phyloP scores from a whole-genome alignment of 768 basidiomycete species.

The Lactarius deliciosus region DNA sequence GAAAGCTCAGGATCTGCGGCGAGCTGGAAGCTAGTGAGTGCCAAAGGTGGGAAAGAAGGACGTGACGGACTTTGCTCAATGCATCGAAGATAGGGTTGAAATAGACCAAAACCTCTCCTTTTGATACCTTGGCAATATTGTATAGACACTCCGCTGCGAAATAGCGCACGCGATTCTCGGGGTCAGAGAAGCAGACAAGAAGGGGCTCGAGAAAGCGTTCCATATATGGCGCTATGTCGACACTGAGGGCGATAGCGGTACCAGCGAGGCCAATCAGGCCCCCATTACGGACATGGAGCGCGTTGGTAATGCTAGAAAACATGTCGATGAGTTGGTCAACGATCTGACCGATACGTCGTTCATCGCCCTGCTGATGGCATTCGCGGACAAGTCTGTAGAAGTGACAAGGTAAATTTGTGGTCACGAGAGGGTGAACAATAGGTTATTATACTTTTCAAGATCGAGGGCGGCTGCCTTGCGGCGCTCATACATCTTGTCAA shows the following conservation, averaged over 20 bases:
- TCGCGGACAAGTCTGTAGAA: slow-evolving; percentile 76
- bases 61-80: slow-evolving; percentile 79
- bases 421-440: slow-evolving; percentile 1
- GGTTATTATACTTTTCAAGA: slow-evolving; percentile 75
- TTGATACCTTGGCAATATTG: slow-evolving; percentile 96
- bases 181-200: slow-evolving; percentile 88
- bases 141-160: slow-evolving; percentile 98
- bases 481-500: slow-evolving; percentile 96
- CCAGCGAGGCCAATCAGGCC: slow-evolving; percentile 95
- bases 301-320: slow-evolving; percentile 80
- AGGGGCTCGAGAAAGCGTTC: slow-evolving; percentile 88
- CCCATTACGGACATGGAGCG: slow-evolving; percentile 88
- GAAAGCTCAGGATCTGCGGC: slow-evolving; percentile 94
- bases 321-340: slow-evolving; percentile 94
- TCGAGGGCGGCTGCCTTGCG: slow-evolving; percentile 94
- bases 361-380: slow-evolving; percentile 78
- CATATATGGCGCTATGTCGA: slow-evolving; percentile 92
- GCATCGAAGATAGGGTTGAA: slow-evolving; percentile 99
- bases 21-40: slow-evolving; percentile 52
- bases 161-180: slow-evolving; percentile 93
- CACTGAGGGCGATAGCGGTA: slow-evolving; percentile 93
- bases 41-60: background rate
- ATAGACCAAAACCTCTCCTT: slow-evolving; percentile 93
- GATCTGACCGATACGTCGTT: slow-evolving; percentile 78
- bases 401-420: slow-evolving; percentile 13